Evolutionary conservation across 805 yeast genomes (phyloP).

Genomic region (Komagataella populi): DNA sequence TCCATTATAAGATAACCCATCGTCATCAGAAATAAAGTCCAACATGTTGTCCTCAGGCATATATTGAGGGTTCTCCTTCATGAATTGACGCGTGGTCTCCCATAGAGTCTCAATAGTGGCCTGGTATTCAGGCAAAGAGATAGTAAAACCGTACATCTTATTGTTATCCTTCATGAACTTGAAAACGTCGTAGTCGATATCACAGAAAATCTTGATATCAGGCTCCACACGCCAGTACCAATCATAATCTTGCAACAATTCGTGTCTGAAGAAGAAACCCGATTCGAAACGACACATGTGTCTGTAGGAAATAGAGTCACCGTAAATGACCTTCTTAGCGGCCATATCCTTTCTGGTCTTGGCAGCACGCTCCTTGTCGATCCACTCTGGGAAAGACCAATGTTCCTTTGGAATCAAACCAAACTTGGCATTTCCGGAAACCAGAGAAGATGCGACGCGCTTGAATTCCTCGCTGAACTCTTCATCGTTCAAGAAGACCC

Average conservation of each 20-base stretch:
- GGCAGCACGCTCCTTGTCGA: constrained; percentile 58
- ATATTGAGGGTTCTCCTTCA: constrained; percentile 44
- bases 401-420: constrained; percentile 75
- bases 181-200: constrained; percentile 69
- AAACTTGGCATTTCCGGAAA: constrained; percentile 66
- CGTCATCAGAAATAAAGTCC: constrained; percentile 59
- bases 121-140: constrained; percentile 61
- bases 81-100: constrained; percentile 54
- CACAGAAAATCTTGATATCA: constrained; percentile 67
- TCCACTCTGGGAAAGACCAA: constrained; percentile 81
- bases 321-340: constrained; percentile 40
- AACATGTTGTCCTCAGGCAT: constrained; percentile 48
- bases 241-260: constrained; percentile 59
- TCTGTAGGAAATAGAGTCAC: constrained; percentile 57
- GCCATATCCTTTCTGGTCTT: constrained; percentile 38
- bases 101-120: constrained; percentile 68
- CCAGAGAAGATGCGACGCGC: constrained; percentile 46
- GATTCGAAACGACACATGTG: constrained; percentile 91
- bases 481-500: constrained; percentile 91
- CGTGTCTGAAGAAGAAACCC: constrained; percentile 79
- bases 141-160: constrained; percentile 66
- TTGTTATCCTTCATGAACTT: constrained; percentile 69
- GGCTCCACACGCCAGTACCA: constrained; percentile 97
- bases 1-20: constrained; percentile 57
- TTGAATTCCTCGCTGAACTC: constrained; percentile 76